A percentile compares a stretch with the other conserved stretches of the same genome.
These are phyloP conservation scores for Populus davidiana DNA, from an alignment of 345 rosid species.

Conservation along the genomic window DNA sequence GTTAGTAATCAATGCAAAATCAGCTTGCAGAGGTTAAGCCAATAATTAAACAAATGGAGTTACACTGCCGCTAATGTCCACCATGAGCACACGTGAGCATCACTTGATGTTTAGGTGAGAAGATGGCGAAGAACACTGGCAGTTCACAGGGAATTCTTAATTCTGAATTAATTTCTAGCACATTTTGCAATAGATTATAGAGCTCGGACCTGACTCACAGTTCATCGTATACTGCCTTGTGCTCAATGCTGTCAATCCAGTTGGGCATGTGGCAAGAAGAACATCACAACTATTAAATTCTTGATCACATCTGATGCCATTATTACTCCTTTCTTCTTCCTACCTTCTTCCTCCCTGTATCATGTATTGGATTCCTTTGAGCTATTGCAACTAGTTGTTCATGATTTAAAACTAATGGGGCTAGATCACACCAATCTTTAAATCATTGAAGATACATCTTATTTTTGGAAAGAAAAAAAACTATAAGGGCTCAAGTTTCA, in stretches of 20 bases:
- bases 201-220: not conserved
- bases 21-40: not conserved
- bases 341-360: no score
- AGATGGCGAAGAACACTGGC: not conserved
- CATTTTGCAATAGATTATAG: not conserved
- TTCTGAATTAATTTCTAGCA: not conserved
- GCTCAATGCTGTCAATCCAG: not conserved
- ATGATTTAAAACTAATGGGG: no score
- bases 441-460: no score
- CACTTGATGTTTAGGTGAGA: not conserved
- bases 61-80: not conserved
- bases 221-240: not conserved
- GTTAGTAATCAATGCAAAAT: not conserved
- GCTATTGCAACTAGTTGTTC: no score
- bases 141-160: not conserved
- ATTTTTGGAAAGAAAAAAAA: no score
- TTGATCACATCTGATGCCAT: not conserved
- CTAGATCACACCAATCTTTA: no score
- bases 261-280: not conserved
- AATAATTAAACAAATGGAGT: not conserved
- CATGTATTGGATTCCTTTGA: no score
- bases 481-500: no score
- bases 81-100: not conserved
- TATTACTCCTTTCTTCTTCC: not conserved
- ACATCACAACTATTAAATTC: slow-evolving; percentile 9